A percentile compares a stretch with the other conserved stretches of the same genome.
phyloP scores from a whole-genome alignment of 176 grass and related monocot genomes.

The Triticum urartu region DNA sequence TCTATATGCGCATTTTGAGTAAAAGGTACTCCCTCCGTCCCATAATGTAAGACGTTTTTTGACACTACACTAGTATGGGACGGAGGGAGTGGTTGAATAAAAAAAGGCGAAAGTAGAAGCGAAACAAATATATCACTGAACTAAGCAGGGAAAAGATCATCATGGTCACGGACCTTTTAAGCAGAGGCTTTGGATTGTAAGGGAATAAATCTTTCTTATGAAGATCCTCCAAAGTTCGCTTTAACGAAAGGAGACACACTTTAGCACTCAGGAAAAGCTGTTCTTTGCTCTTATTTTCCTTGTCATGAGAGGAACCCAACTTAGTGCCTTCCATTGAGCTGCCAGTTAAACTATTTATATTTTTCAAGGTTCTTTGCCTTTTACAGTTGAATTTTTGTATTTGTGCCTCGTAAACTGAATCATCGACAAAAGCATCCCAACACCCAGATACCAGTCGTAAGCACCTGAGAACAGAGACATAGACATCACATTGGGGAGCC shows the following conservation, averaged over 20 bases:
- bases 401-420: slow-evolving; percentile 48
- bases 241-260: slow-evolving; percentile 81
- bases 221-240: slow-evolving; percentile 72
- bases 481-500: slow-evolving; percentile 5
- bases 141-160: not conserved
- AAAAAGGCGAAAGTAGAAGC: slow-evolving; percentile 4
- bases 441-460: slow-evolving; percentile 62
- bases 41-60: too few relatives aligned
- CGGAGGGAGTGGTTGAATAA: not conserved
- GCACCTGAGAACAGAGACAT: slow-evolving; percentile 48
- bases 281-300: slow-evolving; percentile 10
- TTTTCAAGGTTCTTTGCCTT: slow-evolving; percentile 54
- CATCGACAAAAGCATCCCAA: slow-evolving; percentile 70
- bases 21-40: not conserved
- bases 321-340: slow-evolving; percentile 24
- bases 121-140: slow-evolving; percentile 5
- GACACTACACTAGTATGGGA: too few relatives aligned
- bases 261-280: slow-evolving; percentile 56
- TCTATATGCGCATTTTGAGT: not conserved
- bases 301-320: slow-evolving; percentile 10
- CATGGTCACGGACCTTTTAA: slow-evolving; percentile 61
- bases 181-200: slow-evolving; percentile 82
- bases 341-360: slow-evolving; percentile 25
- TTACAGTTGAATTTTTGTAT: slow-evolving; percentile 41
- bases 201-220: slow-evolving; percentile 80